These are phyloP conservation scores for Neurospora sublineolata DNA, from an alignment of 495 filamentous ascomycete species.

Conservation along the genomic window DNA sequence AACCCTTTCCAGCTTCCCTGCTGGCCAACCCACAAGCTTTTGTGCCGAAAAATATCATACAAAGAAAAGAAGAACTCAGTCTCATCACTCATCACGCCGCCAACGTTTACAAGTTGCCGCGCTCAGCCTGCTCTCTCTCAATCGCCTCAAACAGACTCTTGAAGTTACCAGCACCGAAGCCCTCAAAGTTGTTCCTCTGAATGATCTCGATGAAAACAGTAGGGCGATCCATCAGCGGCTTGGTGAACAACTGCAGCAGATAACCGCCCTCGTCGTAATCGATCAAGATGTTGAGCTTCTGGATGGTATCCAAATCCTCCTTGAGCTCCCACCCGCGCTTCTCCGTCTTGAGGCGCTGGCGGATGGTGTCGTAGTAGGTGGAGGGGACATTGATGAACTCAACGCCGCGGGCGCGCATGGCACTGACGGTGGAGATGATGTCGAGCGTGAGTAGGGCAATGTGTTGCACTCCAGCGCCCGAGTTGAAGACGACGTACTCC, in stretches of 20 bases:
- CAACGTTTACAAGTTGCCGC: slow-evolving; percentile 56
- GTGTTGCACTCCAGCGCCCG: slow-evolving; percentile 79
- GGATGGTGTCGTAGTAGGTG: slow-evolving; percentile 73
- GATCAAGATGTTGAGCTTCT: slow-evolving; percentile 68
- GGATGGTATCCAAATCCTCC: slow-evolving; percentile 65
- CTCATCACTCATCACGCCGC: not conserved
- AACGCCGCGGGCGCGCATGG: slow-evolving; percentile 66
- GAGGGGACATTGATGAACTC: slow-evolving; percentile 80
- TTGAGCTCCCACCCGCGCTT: slow-evolving; percentile 42
- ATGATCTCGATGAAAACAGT: slow-evolving; percentile 95
- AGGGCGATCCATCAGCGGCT: slow-evolving; percentile 83
- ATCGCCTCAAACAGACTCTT: slow-evolving; percentile 88
- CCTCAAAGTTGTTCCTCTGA: slow-evolving; percentile 72
- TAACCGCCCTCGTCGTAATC: slow-evolving; percentile 89
- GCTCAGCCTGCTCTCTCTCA: slow-evolving; percentile 72
- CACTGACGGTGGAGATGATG: slow-evolving; percentile 62
- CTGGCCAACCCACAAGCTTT: not conserved
- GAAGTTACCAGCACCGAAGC: slow-evolving; percentile 92
- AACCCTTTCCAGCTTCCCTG: not conserved
- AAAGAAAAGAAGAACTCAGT: not conserved
- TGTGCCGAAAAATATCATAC: not conserved
- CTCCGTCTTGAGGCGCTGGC: slow-evolving; percentile 48
- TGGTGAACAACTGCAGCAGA: slow-evolving; percentile 76
- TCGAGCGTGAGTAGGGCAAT: slow-evolving; percentile 72
- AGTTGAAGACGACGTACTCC: slow-evolving; percentile 82